Evolutionary conservation across 306 rosid genomes (phyloP).

Genomic region (Prosopis cineraria): DNA sequence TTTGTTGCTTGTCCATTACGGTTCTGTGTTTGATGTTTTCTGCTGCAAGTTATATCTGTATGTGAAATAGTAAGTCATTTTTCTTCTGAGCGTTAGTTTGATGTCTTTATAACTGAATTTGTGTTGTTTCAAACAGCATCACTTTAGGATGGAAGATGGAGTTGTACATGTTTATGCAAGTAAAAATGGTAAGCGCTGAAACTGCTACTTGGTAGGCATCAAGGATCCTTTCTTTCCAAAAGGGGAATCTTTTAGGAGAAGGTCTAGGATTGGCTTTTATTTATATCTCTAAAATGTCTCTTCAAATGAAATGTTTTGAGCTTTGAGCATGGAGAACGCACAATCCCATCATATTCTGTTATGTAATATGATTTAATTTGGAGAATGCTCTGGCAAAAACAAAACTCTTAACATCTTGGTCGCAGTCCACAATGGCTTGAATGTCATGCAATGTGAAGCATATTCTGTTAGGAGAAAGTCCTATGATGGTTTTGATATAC

Average conservation of each 20-base stretch:
- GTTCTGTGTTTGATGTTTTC: constrained; percentile 28
- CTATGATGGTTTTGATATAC: background rate
- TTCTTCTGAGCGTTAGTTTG: constrained; percentile 28
- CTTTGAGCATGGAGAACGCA: background rate
- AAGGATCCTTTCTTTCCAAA: background rate
- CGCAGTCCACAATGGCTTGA: background rate
- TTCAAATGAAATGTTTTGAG: background rate
- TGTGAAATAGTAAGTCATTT: constrained; percentile 11
- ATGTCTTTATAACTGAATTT: constrained; percentile 28
- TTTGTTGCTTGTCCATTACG: constrained; percentile 31
- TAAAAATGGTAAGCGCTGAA: constrained; percentile 56
- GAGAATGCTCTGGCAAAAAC: background rate
- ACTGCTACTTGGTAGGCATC: background rate
- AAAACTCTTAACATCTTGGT: background rate
- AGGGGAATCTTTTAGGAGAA: background rate
- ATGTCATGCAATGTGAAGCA: background rate
- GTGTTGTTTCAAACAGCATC: constrained; percentile 57
- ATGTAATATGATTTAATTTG: background rate
- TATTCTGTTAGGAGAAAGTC: background rate
- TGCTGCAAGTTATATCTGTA: constrained; percentile 22
- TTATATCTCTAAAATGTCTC: background rate
- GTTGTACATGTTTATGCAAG: constrained; percentile 66
- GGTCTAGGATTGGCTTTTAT: background rate
- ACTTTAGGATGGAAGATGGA: constrained; percentile 75
- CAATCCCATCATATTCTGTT: background rate